A percentile compares a stretch with the other conserved stretches of the same genome.
phyloP scores from a whole-genome alignment of 108 stramenopile genomes.

The Epithemia pelagica region DNA sequence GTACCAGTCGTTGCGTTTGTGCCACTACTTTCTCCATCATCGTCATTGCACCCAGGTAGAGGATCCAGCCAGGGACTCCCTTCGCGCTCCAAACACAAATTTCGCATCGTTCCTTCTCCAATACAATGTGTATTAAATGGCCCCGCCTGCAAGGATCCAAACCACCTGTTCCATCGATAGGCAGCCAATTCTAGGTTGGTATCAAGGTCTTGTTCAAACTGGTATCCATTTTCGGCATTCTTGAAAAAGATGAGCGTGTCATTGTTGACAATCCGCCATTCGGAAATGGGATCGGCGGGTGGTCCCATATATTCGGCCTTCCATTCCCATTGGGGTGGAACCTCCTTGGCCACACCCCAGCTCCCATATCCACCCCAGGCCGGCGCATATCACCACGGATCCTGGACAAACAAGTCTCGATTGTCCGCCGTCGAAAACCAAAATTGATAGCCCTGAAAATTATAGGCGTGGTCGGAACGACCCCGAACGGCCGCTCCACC shows the following conservation, averaged over 20 bases:
- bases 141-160: neutral
- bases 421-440: neutral
- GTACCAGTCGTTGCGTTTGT: too few relatives aligned
- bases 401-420: neutral
- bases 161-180: neutral
- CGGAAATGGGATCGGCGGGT: neutral
- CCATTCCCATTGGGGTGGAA: neutral
- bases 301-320: neutral
- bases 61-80: neutral
- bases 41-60: neutral
- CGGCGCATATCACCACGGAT: neutral
- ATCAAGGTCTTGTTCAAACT: neutral
- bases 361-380: neutral
- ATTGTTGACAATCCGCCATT: neutral
- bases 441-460: neutral
- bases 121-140: neutral
- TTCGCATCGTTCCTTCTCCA: neutral
- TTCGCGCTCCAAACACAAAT: neutral
- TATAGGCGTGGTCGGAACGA: neutral
- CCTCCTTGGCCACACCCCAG: constrained; percentile 1
- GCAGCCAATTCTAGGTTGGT: neutral
- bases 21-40: too few relatives aligned
- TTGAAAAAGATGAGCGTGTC: neutral
- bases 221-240: neutral
- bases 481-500: neutral